A percentile compares a stretch with the other conserved stretches of the same genome.
Conservation (phyloP, 805 yeast genomes). For the Cyberlindnera suaveolens region DNA sequence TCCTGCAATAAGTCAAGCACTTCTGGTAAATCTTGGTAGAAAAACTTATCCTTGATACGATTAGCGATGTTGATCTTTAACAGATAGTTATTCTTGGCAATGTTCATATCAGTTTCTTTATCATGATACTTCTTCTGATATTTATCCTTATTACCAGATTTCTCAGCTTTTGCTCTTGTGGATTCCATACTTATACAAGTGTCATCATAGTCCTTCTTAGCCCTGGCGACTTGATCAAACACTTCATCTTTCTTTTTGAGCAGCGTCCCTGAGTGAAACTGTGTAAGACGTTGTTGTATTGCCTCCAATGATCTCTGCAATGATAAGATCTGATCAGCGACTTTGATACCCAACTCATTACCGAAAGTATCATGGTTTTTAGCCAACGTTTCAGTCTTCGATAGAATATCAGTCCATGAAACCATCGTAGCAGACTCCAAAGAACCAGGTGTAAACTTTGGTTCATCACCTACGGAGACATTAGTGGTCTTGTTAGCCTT, state of each 20-base stretch:
- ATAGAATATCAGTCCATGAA: conserved; percentile 83
- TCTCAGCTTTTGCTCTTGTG: conserved; percentile 70
- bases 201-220: conserved; percentile 72
- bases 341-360: conserved; percentile 49
- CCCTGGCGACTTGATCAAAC: conserved; percentile 27
- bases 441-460: conserved; percentile 91
- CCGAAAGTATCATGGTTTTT: conserved; percentile 57
- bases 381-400: conserved; percentile 77
- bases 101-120: conserved; percentile 76
- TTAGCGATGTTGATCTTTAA: conserved; percentile 80
- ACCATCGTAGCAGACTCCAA: conserved; percentile 82
- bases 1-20: conserved; percentile 79
- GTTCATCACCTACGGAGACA: conserved; percentile 85
- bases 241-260: conserved; percentile 31
- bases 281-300: conserved; percentile 48
- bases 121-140: conserved; percentile 45
- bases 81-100: conserved; percentile 77
- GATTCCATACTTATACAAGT: conserved; percentile 75
- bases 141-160: conserved; percentile 44
- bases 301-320: conserved; percentile 48
- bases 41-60: conserved; percentile 87
- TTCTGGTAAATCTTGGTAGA: conserved; percentile 90
- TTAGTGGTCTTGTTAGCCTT: conserved; percentile 64
- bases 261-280: conserved; percentile 50
- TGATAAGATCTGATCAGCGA: conserved; percentile 54